Conservation (phyloP, 2,329 filamentous ascomycete genomes). For the Aspergillus pseudoterreus region DNA sequence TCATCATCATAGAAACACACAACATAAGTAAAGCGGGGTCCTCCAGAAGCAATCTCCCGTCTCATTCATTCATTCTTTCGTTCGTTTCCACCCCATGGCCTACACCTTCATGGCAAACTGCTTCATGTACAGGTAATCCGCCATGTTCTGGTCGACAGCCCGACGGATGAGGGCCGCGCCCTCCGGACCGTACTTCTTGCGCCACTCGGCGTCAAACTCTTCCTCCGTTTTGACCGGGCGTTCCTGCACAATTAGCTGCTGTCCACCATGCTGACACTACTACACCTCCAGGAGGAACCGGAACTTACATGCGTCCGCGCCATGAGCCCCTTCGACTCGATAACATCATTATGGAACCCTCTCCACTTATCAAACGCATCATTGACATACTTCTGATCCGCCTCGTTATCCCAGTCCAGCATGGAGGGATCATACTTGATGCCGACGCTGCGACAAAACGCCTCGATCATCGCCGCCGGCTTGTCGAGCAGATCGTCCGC, state of each 20-base stretch:
- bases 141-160: slow-evolving; percentile 57
- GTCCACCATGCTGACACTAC: too few species aligned
- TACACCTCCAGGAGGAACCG: background rate
- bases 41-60: background rate
- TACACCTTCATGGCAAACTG: slow-evolving; percentile 58
- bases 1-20: slow-evolving; percentile 2
- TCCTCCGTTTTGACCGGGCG: slow-evolving; percentile 45
- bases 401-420: slow-evolving; percentile 78
- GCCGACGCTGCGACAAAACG: slow-evolving; percentile 78
- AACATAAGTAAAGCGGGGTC: background rate
- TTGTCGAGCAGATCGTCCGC: slow-evolving; percentile 91
- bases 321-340: slow-evolving; percentile 73
- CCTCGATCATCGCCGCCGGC: slow-evolving; percentile 69
- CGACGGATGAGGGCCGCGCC: slow-evolving; percentile 57
- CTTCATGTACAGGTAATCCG: slow-evolving; percentile 63
- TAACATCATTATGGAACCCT: slow-evolving; percentile 93
- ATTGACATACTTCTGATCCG: slow-evolving; percentile 65
- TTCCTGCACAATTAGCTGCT: too few species aligned
- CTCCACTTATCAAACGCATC: slow-evolving; percentile 92
- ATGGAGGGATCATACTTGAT: slow-evolving; percentile 72
- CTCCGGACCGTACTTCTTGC: slow-evolving; percentile 57
- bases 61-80: background rate
- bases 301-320: slow-evolving; percentile 48
- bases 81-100: background rate
- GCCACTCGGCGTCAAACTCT: slow-evolving; percentile 58